A percentile compares a stretch with the other conserved stretches of the same genome.
Conservation (phyloP, 1,284 basidiomycete genomes). For the Coriolopsis trogii region DNA sequence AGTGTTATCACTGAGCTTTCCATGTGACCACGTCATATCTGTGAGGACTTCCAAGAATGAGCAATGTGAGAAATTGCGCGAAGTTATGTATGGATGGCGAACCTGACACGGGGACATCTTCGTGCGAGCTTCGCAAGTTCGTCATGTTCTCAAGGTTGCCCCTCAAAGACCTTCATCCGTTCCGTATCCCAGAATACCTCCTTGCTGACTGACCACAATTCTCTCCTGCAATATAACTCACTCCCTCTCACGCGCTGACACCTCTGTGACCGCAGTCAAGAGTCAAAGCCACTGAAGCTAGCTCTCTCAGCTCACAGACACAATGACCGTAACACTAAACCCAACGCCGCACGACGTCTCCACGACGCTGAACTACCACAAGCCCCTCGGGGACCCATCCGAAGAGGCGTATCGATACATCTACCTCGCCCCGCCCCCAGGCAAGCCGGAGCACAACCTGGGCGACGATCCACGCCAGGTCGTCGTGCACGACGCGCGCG, state of each 20-base stretch:
- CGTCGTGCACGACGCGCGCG: conserved; percentile 31
- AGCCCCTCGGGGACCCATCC: conserved; percentile 18
- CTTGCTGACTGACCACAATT: neutral
- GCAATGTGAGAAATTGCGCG: neutral
- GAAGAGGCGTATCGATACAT: conserved; percentile 32
- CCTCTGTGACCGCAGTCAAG: neutral
- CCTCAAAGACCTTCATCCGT: no score
- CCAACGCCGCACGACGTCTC: conserved; percentile 27
- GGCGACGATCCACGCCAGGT: conserved; percentile 29
- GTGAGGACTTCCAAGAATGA: no score
- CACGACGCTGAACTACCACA: conserved; percentile 31
- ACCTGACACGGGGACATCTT: no score
- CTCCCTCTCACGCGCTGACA: neutral
- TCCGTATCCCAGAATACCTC: neutral
- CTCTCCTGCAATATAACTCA: neutral
- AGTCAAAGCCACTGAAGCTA: neutral
- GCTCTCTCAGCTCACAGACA: no score
- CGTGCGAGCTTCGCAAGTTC: no score
- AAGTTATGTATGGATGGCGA: no score
- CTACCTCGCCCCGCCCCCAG: conserved; percentile 25
- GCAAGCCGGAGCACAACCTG: conserved; percentile 28
- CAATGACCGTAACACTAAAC: conserved; percentile 11
- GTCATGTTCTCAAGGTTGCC: no score
- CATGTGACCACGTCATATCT: neutral
- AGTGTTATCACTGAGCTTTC: no score